Base-by-base conservation (phyloP, 257 asterid species). In the Eucommia ulmoides region DNA sequence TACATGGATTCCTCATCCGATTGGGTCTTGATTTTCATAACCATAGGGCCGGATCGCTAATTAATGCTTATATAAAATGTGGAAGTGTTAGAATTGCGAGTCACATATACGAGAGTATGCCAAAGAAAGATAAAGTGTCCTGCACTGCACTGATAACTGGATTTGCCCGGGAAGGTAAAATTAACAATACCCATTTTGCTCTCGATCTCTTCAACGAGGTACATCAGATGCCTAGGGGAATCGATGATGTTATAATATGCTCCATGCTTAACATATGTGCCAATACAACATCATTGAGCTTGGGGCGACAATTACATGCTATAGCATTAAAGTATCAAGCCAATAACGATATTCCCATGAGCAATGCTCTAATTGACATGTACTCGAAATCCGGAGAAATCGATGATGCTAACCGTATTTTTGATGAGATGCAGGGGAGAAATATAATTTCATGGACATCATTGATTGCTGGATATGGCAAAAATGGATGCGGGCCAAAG, bases 361-460 rank as follows among this genome's bases (percentile, higher is more conserved):
- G 65, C 56, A 77, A 80, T 53, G 73, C 73, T 9, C 56, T 80
- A 52, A 70, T 80, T 45, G 85, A 74, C 59, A 74, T 80, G 91
- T 80, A 80, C 53, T 62, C 85, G n/a, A 77, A 77, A 64, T 65
- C 78, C 7, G 91, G 91, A 49, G 73, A 59, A 9, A 58, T 80
- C 9, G 53, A 56, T 45, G 76, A 66, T 45, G 83, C 82, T 5
- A 60, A 59, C 47, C 59, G n/a, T n/a, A 68, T 74, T 20, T 80
- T 77, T 33, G 54, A 69, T 19, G 76, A 59, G 58, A 76, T 72
- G 78, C 54, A 49, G 33, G 68, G 48, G 47, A 80, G 62, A 65
- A 77, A 77, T 58, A 38, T 80, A 4, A 65, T 76, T 45, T 65
- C 85, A 15, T 80, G 91, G 85, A 77, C 82, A 15, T 67, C 91